A percentile compares a stretch with the other conserved stretches of the same genome.
Evolutionary conservation across 176 grass and related monocot species (phyloP).

Genomic region (Oryza meridionalis): DNA sequence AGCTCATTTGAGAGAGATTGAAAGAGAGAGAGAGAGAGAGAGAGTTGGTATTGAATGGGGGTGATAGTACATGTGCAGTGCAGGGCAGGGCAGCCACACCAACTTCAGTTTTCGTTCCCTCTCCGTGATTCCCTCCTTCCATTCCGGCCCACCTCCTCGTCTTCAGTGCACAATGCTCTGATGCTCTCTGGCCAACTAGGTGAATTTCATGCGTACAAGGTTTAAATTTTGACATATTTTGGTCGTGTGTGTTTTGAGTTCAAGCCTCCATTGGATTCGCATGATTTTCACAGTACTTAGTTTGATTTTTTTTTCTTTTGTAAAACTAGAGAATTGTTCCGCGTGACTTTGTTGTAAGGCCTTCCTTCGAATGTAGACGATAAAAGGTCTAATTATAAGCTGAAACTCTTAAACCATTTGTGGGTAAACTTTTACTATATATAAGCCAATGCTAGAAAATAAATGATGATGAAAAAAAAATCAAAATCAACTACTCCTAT

Average conservation of each 20-base stretch:
- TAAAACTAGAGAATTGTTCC: too few relatives aligned
- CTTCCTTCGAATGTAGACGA: too few relatives aligned
- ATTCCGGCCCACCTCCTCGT: not conserved
- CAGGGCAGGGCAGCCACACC: not conserved
- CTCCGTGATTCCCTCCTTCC: not conserved
- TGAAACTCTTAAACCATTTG: too few relatives aligned
- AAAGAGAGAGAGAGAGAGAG: not conserved
- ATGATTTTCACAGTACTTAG: too few relatives aligned
- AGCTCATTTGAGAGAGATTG: not conserved
- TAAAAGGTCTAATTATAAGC: too few relatives aligned
- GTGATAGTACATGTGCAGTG: slow-evolving; percentile 10
- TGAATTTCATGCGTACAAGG: not conserved
- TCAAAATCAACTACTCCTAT: too few relatives aligned
- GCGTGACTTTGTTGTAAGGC: too few relatives aligned
- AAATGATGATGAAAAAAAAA: too few relatives aligned
- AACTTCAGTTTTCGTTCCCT: not conserved
- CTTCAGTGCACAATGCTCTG: not conserved
- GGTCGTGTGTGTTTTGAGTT: not conserved
- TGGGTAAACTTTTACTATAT: too few relatives aligned
- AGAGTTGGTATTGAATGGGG: too few relatives aligned
- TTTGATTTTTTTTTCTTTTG: too few relatives aligned
- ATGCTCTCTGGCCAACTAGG: not conserved
- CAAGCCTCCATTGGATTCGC: not conserved
- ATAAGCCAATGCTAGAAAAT: too few relatives aligned
- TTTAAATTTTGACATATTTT: not conserved